Conservation (phyloP, 805 yeast species). For the Tetrapisispora taiwanensis region DNA sequence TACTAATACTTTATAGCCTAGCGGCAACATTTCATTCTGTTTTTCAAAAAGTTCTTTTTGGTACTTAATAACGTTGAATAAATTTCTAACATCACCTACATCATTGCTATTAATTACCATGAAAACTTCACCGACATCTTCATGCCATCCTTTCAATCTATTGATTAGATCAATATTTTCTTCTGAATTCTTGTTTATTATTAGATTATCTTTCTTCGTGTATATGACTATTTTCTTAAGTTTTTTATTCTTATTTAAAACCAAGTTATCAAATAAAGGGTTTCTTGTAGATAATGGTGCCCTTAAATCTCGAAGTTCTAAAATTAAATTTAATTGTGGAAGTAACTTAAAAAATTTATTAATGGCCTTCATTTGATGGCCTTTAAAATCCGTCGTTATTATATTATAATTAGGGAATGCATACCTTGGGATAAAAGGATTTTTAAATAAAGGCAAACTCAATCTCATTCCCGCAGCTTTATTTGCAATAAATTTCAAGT, state of each 20-base stretch:
- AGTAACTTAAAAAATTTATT: constrained; percentile 54
- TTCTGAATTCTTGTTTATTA: constrained; percentile 9
- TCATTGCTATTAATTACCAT: constrained; percentile 51
- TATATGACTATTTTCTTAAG: constrained; percentile 41
- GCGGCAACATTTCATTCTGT: constrained; percentile 61
- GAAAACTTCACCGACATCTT: constrained; percentile 31
- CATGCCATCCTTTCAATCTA: constrained; percentile 42
- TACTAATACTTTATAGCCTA: constrained; percentile 67
- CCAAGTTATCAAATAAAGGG: constrained; percentile 59
- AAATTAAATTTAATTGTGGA: constrained; percentile 69
- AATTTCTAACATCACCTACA: constrained; percentile 36
- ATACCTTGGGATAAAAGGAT: constrained; percentile 53
- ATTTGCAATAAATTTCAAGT: background rate
- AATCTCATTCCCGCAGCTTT: background rate
- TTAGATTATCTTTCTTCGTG: constrained; percentile 61
- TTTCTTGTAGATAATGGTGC: constrained; percentile 84
- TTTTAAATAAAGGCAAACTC: background rate
- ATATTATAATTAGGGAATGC: constrained; percentile 68
- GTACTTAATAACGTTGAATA: constrained; percentile 42
- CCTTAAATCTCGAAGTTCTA: constrained; percentile 81
- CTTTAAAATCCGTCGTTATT: constrained; percentile 70
- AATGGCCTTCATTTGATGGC: constrained; percentile 80
- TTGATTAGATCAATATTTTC: constrained; percentile 5
- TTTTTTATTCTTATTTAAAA: constrained; percentile 35
- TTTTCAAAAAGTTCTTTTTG: constrained; percentile 27